These are phyloP conservation scores for Cystofilobasidium ferigula DNA, from an alignment of 768 basidiomycete species.

Conservation along the genomic window DNA sequence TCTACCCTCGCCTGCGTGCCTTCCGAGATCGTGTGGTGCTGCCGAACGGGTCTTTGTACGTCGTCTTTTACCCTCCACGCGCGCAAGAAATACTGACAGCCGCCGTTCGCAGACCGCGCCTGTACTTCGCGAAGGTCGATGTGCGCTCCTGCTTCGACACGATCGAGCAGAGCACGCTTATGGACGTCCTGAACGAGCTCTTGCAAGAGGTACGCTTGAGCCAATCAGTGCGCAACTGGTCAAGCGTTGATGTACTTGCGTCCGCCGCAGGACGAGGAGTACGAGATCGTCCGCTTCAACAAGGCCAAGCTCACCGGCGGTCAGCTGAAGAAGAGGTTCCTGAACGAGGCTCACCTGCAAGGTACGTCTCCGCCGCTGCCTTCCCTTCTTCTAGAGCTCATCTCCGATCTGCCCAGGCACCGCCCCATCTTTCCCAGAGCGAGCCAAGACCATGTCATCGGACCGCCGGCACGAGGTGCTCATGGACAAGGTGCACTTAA, in stretches of 20 bases:
- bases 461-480: constrained; percentile 66
- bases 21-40: constrained; percentile 46
- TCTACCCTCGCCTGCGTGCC: constrained; percentile 60
- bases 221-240: neutral
- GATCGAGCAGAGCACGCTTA: constrained; percentile 74
- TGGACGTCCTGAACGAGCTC: constrained; percentile 61
- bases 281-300: constrained; percentile 13
- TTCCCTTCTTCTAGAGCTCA: neutral
- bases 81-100: neutral
- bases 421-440: constrained; percentile 57
- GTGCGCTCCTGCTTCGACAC: constrained; percentile 94
- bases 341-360: constrained; percentile 56
- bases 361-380: constrained; percentile 41
- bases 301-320: constrained; percentile 16
- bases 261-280: constrained; percentile 38
- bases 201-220: constrained; percentile 48
- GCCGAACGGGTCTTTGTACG: neutral
- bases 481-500: constrained; percentile 57
- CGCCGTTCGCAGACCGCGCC: constrained; percentile 52
- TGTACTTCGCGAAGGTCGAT: constrained; percentile 95
- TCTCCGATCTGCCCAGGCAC: no score
- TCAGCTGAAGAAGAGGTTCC: constrained; percentile 35
- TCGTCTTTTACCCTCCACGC: neutral
- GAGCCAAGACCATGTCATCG: constrained; percentile 57
- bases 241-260: neutral